These are phyloP conservation scores for Russula abietina DNA, from an alignment of 768 basidiomycete genomes.

Conservation along the genomic window DNA sequence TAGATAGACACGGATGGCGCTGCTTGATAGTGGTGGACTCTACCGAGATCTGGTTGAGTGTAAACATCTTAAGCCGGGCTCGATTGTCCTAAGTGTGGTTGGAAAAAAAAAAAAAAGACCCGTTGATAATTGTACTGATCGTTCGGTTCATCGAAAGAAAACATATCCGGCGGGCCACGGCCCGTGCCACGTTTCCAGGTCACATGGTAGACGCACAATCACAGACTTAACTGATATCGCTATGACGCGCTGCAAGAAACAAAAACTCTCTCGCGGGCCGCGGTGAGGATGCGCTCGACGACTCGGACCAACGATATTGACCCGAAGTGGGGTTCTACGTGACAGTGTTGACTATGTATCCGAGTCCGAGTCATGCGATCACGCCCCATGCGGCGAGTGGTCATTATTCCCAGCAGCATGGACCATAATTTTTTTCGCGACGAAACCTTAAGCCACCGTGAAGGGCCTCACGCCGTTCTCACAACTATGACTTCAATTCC, in stretches of 20 bases:
- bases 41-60: neutral
- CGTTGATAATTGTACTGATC: too few relatives aligned
- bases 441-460: neutral
- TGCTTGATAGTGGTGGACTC: neutral
- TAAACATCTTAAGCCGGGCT: too few relatives aligned
- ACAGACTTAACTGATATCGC: neutral
- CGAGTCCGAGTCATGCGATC: too few relatives aligned
- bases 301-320: neutral
- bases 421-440: neutral
- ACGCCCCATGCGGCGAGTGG: too few relatives aligned
- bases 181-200: neutral
- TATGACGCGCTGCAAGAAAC: neutral
- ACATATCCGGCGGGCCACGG: too few relatives aligned
- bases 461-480: neutral
- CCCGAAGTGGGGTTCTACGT: neutral
- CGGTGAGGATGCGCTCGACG: neutral
- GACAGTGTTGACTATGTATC: too few relatives aligned
- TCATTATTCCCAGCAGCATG: neutral
- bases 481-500: neutral
- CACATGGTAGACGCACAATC: too few relatives aligned
- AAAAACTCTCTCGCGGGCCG: neutral
- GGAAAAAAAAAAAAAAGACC: too few relatives aligned
- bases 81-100: too few relatives aligned
- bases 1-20: neutral
- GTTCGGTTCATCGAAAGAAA: too few relatives aligned